Base-by-base conservation (phyloP, 495 filamentous ascomycete genomes). In the Tuber brumale region DNA sequence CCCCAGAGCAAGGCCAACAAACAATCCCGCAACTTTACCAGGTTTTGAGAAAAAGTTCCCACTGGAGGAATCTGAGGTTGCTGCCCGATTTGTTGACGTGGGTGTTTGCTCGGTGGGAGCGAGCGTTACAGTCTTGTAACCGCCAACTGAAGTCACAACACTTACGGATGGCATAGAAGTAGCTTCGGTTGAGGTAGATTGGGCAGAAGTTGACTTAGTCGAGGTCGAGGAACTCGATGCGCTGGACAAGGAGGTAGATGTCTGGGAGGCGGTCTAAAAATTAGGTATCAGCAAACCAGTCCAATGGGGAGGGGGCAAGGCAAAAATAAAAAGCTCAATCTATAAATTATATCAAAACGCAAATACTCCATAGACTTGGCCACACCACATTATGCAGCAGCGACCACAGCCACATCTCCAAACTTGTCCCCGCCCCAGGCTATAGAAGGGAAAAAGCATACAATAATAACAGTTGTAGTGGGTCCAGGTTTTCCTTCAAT, bases 81-180 rank as follows among this genome's bases (percentile, higher is more conserved):
- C 21, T 70, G 44, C 23, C 21, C 9, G 70, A 7, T 72, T 3
- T 69, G 72, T 72, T 23, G 70, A 71, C 37, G 44, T 74, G 43
- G 74, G 73, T 57, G 83, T 80, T 61, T 86, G 73, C 31, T 76
- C 74, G 0, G 88, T 84, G 6, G 84, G 86, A 37, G 84, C 84
- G 72, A 88, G 80, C 1, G 88, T 90, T 46, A 90, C 82, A 3
- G 89, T 90, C 77, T 85, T 85, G 5, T 88, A 82, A 72, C 85
- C 82, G 3, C 86, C 86, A 12, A 85, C 85, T 37, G 87, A 83
- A 27, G 88, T 89, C 71, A 86, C 81, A 41, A 87, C 80, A 19
- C 85, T 86, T 31, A 85, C 81, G 3, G 86, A 82, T 7, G 88
- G 88, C 3, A 86, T 84, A 66, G 57, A 18, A 66, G 57, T 66